Conservation (phyloP, 805 yeast genomes). For the Ogataea parapolymorpha region DNA sequence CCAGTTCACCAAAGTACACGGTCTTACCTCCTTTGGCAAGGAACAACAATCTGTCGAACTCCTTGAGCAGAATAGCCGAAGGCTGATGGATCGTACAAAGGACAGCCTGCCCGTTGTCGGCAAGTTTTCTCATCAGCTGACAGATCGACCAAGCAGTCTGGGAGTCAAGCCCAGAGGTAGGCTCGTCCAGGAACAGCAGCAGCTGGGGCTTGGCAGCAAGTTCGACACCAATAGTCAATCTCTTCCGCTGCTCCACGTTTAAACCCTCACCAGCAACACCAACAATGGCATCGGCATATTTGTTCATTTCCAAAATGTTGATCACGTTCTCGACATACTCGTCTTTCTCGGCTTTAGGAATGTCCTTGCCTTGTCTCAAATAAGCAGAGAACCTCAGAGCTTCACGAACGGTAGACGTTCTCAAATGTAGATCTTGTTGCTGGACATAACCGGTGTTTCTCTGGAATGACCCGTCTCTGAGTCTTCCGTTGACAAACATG, state of each 20-base stretch:
- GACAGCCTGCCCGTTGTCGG: slow-evolving; percentile 52
- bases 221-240: slow-evolving; percentile 55
- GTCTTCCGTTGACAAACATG: slow-evolving; percentile 53
- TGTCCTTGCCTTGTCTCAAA: slow-evolving; percentile 41
- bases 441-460: slow-evolving; percentile 59
- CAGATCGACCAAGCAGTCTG: slow-evolving; percentile 60
- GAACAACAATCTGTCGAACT: slow-evolving; percentile 72
- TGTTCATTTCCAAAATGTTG: slow-evolving; percentile 46
- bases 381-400: slow-evolving; percentile 50
- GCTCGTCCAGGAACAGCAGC: slow-evolving; percentile 56
- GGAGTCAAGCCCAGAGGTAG: slow-evolving; percentile 59
- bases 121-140: slow-evolving; percentile 49
- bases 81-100: slow-evolving; percentile 82
- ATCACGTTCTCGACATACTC: slow-evolving; percentile 53
- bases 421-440: slow-evolving; percentile 55
- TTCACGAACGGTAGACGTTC: slow-evolving; percentile 51
- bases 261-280: slow-evolving; percentile 50
- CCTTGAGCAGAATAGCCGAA: slow-evolving; percentile 72
- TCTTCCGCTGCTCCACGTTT: slow-evolving; percentile 53
- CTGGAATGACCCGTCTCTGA: slow-evolving; percentile 46
- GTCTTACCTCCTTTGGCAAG: slow-evolving; percentile 70
- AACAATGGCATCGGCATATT: slow-evolving; percentile 54
- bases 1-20: slow-evolving; percentile 73
- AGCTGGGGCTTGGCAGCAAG: slow-evolving; percentile 53
- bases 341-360: slow-evolving; percentile 42